Evolutionary conservation across 2,329 filamentous ascomycete genomes (phyloP).

Genomic region (Colletotrichum aenigma): DNA sequence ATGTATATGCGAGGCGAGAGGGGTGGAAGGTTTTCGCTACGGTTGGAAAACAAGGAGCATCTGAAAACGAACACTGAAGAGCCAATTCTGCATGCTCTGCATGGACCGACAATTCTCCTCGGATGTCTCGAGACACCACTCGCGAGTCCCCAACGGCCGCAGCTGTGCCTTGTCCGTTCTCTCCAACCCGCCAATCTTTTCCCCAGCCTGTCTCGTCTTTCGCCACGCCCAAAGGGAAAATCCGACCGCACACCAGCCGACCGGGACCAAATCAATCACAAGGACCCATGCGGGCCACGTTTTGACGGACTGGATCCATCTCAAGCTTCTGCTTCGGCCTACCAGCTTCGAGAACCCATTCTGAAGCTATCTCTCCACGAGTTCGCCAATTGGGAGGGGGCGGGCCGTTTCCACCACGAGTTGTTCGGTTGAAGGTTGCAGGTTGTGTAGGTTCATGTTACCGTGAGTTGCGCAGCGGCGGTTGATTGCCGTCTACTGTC

Average conservation of each 20-base stretch:
- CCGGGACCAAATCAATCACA: not conserved
- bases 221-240: not conserved
- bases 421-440: not conserved
- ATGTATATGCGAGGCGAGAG: constrained; percentile 7
- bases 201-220: not conserved
- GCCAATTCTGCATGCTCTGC: not conserved
- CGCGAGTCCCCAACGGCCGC: not conserved
- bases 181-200: not conserved
- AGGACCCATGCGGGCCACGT: not conserved
- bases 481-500: not conserved
- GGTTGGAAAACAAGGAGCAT: not conserved
- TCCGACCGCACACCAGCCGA: not conserved
- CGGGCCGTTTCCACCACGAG: not conserved
- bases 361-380: not conserved
- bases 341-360: not conserved
- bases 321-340: not conserved
- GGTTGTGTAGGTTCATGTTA: not conserved
- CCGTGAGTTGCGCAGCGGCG: not conserved
- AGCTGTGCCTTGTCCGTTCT: not conserved
- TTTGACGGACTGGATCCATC: not conserved
- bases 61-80: not conserved
- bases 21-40: not conserved
- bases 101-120: constrained; percentile 18
- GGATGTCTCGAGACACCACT: not conserved
- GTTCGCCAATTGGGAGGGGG: not conserved